Evolutionary conservation across 2,329 filamentous ascomycete genomes (phyloP), one percentile per base, ranked within the genome.

Genomic region (Thielaviopsis ethacetica): DNA sequence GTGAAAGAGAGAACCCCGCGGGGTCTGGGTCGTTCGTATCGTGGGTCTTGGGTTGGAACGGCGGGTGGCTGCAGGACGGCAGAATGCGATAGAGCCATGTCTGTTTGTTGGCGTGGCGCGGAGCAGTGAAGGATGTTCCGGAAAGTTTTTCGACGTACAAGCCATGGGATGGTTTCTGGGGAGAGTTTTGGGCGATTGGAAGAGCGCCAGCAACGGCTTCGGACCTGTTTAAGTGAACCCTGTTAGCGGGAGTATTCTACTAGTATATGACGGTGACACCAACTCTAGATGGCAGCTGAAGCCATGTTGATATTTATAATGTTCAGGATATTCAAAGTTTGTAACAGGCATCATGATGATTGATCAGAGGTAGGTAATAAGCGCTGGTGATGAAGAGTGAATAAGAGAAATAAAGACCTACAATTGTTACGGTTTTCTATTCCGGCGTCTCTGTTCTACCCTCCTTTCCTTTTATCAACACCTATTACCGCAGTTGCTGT

Each of bases 141-240:
- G 84, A 86, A 51, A 88, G 76, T 73, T 86, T 86, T 72, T 95
- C 89, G 27, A 88, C 82, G 71, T 93, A 93, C 27, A 95, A 81
- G 0, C 88, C 88, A 63, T 83, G 81, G 0, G 86, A 78, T 0
- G 83, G 83, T 67, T 89, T 88, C 68, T 94, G 88, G 0, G 89
- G 89, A 2, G 86, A 88, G 74, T 94, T 95, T 50, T 84, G 79
- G 55, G 79, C 88, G 61, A 88, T 68, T 9, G 89, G 88, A 5
- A 91, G 75, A 5, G 88, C 84, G 19, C 83, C 85, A 17, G 83
- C 75, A 59, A 91, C 74, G 52, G 88, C 87, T 75, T 93, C 88
- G 51, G 85, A 82, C 68, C 86, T 91, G 65, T 1, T 27, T 3
- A 3, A 3, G 1, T 44, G 38, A 44, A 44, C 2, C 1, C 17